These are phyloP conservation scores for Penicillium nucicola DNA, from an alignment of 495 filamentous ascomycete genomes.

Conservation along the genomic window DNA sequence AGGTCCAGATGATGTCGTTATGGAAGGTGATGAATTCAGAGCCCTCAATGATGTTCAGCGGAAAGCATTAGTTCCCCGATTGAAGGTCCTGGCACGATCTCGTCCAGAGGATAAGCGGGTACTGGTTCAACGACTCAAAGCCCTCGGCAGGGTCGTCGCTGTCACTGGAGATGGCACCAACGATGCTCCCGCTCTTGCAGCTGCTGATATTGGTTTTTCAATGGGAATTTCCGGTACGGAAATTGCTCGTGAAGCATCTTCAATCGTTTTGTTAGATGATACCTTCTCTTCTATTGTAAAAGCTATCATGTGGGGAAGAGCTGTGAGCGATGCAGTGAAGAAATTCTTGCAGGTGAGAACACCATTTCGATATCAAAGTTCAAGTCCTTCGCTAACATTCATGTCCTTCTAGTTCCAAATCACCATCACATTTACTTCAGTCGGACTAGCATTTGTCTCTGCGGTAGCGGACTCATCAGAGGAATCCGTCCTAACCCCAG, in stretches of 20 bases:
- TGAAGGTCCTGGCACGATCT: constrained; percentile 74
- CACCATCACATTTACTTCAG: constrained; percentile 76
- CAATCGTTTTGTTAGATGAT: constrained; percentile 78
- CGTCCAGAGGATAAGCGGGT: constrained; percentile 76
- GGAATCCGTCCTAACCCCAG: constrained; percentile 64
- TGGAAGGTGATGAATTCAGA: constrained; percentile 73
- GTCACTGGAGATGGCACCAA: constrained; percentile 80
- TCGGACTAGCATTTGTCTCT: constrained; percentile 65
- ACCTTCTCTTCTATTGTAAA: constrained; percentile 77
- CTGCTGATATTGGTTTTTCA: constrained; percentile 76
- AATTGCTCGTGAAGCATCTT: constrained; percentile 75
- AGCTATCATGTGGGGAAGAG: constrained; percentile 72
- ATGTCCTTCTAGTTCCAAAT: constrained; percentile 63
- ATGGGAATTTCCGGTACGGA: constrained; percentile 82
- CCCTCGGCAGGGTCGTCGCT: constrained; percentile 64
- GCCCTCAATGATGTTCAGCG: constrained; percentile 60
- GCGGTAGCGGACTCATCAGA: constrained; percentile 55
- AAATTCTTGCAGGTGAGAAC: constrained; percentile 62
- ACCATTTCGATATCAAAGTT: no score
- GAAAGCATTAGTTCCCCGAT: constrained; percentile 59
- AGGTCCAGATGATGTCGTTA: constrained; percentile 54
- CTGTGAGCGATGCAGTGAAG: constrained; percentile 72
- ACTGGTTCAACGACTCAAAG: constrained; percentile 61
- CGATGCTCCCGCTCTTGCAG: constrained; percentile 72
- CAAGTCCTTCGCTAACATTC: neutral